phyloP scores from a whole-genome alignment of 306 rosid genomes.

The Cicer chorassanicum region DNA sequence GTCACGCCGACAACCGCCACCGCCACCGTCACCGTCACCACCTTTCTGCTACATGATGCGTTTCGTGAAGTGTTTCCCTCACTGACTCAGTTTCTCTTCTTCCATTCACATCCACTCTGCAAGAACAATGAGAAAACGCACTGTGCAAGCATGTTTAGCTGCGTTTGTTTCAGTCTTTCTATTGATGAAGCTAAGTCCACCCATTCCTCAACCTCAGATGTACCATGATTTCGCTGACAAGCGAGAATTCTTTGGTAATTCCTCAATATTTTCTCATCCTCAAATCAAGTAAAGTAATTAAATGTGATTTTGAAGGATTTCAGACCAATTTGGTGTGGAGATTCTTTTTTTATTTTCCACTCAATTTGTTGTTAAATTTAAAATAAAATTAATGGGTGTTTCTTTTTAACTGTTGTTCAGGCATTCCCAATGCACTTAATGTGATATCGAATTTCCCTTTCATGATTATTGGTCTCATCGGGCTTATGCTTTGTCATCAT shows the following conservation, averaged over 20 bases:
- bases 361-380: background rate
- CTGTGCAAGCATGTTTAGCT: constrained; percentile 53
- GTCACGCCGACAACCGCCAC: constrained; percentile 35
- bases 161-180: constrained; percentile 61
- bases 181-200: constrained; percentile 71
- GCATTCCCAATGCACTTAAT: constrained; percentile 80
- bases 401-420: constrained; percentile 46
- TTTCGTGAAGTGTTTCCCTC: background rate
- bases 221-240: constrained; percentile 89
- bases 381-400: background rate
- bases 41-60: background rate
- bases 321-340: background rate
- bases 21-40: constrained; percentile 8
- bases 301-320: constrained; percentile 1
- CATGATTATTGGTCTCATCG: constrained; percentile 69
- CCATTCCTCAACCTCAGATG: constrained; percentile 77
- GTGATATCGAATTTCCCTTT: constrained; percentile 92
- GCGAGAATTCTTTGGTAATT: constrained; percentile 65
- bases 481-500: constrained; percentile 67
- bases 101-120: constrained; percentile 18
- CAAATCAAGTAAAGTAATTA: background rate
- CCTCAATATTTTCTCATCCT: background rate
- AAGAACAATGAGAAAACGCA: constrained; percentile 55
- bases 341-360: background rate
- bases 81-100: background rate